Conservation (phyloP, 768 basidiomycete genomes). For the Lactifluus pinguis region DNA sequence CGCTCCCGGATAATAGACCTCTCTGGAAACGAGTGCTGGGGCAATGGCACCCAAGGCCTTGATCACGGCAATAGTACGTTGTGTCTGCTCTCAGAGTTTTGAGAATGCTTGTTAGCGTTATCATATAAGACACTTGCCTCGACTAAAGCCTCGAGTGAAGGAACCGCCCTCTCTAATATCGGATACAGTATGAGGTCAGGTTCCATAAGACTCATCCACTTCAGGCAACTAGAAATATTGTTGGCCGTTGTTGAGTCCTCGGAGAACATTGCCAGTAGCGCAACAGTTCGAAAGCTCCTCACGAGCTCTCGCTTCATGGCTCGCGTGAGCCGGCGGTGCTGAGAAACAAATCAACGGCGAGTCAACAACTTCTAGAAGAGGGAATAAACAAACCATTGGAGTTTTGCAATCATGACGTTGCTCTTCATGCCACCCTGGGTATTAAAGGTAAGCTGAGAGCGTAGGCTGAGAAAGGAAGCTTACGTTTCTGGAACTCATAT, state of each 20-base stretch:
- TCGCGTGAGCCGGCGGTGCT: constrained; percentile 70
- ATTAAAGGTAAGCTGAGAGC: constrained; percentile 1
- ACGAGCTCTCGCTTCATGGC: constrained; percentile 80
- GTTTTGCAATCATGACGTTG: constrained; percentile 72
- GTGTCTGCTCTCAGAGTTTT: constrained; percentile 43
- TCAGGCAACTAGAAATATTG: constrained; percentile 72
- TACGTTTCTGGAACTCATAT: constrained; percentile 79
- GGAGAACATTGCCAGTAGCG: constrained; percentile 84
- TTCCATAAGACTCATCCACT: constrained; percentile 76
- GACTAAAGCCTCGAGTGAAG: constrained; percentile 80
- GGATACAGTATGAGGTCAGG: constrained; percentile 79
- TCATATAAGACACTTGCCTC: constrained; percentile 41
- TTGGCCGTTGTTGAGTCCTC: constrained; percentile 65
- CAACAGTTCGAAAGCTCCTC: constrained; percentile 70
- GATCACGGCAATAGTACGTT: constrained; percentile 77
- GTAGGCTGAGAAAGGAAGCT: neutral
- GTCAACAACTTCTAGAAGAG: neutral
- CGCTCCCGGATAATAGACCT: constrained; percentile 73
- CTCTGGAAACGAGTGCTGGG: constrained; percentile 69
- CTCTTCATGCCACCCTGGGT: constrained; percentile 69
- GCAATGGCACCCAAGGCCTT: constrained; percentile 77
- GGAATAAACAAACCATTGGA: constrained; percentile 38
- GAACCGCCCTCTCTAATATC: constrained; percentile 74
- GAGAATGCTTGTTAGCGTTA: neutral
- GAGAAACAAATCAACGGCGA: neutral